Conservation (phyloP, 164 flowering plant species). For the Amborella trichopoda region DNA sequence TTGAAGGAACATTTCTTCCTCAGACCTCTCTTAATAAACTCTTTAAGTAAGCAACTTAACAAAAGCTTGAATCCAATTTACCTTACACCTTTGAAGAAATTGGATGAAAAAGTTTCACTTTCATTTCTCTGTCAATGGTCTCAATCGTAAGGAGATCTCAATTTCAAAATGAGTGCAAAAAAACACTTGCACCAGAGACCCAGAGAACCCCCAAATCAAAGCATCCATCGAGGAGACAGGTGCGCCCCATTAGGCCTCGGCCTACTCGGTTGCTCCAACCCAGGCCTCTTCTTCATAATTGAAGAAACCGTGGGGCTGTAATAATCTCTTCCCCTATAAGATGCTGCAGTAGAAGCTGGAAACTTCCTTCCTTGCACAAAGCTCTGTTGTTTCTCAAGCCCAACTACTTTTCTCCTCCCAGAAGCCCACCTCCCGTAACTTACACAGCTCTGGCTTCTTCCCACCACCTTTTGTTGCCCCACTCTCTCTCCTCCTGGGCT, state of each 20-base stretch:
- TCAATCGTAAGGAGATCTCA: no score
- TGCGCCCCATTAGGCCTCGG: slow-evolving; percentile 43
- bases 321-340: slow-evolving; percentile 54
- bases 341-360: slow-evolving; percentile 35
- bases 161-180: no score
- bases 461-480: slow-evolving; percentile 55
- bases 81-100: no score
- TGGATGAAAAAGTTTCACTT: no score
- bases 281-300: slow-evolving; percentile 75
- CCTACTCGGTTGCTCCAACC: slow-evolving; percentile 25
- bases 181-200: no score
- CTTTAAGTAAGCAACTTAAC: no score
- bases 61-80: no score
- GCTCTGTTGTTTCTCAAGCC: slow-evolving; percentile 50
- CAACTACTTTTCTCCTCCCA: slow-evolving; percentile 22
- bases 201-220: slow-evolving; percentile 23
- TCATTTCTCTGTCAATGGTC: no score
- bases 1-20: no score
- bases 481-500: slow-evolving; percentile 41
- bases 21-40: no score
- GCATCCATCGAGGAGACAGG: slow-evolving; percentile 76
- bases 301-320: slow-evolving; percentile 88
- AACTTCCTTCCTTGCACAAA: slow-evolving; percentile 59
- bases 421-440: slow-evolving; percentile 68
- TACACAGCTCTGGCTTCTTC: slow-evolving; percentile 94